A percentile compares a stretch with the other conserved stretches of the same genome.
Evolutionary conservation across 352 stramenopile species (phyloP).

Genomic region (Blastocystis hominis): DNA sequence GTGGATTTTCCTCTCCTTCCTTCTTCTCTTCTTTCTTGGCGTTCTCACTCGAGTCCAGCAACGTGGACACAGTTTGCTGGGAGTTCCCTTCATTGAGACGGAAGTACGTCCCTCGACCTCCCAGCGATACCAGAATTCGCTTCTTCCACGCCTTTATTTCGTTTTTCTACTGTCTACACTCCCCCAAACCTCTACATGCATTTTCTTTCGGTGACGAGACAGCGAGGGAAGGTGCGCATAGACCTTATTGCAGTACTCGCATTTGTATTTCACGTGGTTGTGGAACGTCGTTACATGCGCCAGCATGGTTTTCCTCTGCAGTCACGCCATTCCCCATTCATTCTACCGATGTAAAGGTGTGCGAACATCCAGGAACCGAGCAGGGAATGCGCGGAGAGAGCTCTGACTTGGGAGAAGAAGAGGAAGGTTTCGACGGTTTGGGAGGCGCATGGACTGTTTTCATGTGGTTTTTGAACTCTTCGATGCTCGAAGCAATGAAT

Average conservation of each 20-base stretch:
- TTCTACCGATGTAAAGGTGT: slow-evolving; percentile 10
- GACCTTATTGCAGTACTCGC: slow-evolving; percentile 4
- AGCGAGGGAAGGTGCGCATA: slow-evolving; percentile 16
- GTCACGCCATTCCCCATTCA: neutral
- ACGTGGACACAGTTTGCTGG: too few relatives aligned
- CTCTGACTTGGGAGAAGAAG: too few relatives aligned
- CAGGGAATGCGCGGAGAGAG: neutral
- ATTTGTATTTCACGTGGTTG: slow-evolving; percentile 26
- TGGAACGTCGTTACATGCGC: neutral
- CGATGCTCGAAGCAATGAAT: neutral
- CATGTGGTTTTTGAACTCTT: slow-evolving; percentile 21
- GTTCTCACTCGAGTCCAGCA: too few relatives aligned
- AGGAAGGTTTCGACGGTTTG: neutral
- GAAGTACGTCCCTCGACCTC: neutral
- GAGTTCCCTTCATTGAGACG: neutral
- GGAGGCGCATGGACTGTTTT: neutral
- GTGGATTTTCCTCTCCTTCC: too few relatives aligned
- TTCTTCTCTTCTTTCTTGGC: too few relatives aligned
- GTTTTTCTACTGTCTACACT: neutral
- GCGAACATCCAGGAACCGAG: neutral
- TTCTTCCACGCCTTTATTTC: neutral
- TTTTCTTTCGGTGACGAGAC: neutral
- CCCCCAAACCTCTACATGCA: neutral
- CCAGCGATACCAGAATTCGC: neutral
- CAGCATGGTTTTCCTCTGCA: neutral